Evolutionary conservation across 192 early-diverging fungal genomes (phyloP).

Genomic region (Gryganskiella cystojenkinii): DNA sequence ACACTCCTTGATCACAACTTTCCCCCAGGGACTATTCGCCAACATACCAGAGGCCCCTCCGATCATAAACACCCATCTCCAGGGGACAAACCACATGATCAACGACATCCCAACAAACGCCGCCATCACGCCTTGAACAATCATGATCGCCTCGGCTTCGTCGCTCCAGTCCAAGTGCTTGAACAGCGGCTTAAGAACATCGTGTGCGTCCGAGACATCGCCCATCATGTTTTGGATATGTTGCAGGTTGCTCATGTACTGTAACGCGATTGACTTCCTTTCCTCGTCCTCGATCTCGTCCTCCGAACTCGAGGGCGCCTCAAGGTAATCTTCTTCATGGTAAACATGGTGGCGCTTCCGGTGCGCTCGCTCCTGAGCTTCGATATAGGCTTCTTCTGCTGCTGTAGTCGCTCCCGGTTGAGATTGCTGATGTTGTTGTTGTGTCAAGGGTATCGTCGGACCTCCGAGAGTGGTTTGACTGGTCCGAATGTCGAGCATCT

Average conservation of each 20-base stretch:
- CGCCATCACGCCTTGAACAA: constrained; percentile 53
- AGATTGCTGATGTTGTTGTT: constrained; percentile 13
- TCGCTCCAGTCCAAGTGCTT: constrained; percentile 65
- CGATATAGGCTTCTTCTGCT: constrained; percentile 25
- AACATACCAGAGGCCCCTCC: constrained; percentile 70
- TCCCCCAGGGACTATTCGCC: constrained; percentile 67
- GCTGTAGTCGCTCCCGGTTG: not conserved
- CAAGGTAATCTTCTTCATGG: constrained; percentile 48
- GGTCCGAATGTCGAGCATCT: constrained; percentile 31
- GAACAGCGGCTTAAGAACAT: constrained; percentile 50
- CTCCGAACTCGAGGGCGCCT: constrained; percentile 20
- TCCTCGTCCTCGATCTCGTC: constrained; percentile 24
- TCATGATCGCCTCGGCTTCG: constrained; percentile 54
- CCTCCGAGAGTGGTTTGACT: too few relatives aligned
- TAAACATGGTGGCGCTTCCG: constrained; percentile 38
- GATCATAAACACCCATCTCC: constrained; percentile 58
- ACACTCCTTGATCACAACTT: constrained; percentile 39
- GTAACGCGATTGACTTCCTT: constrained; percentile 53
- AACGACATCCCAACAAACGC: constrained; percentile 48
- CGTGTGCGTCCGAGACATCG: constrained; percentile 61
- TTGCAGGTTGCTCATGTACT: constrained; percentile 76
- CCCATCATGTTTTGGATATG: constrained; percentile 87
- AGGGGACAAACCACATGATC: constrained; percentile 59
- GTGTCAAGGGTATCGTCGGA: not conserved
- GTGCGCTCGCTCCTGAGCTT: constrained; percentile 30